Conservation (phyloP, 2,329 filamentous ascomycete species). For the Aspergillus sp. region DNA sequence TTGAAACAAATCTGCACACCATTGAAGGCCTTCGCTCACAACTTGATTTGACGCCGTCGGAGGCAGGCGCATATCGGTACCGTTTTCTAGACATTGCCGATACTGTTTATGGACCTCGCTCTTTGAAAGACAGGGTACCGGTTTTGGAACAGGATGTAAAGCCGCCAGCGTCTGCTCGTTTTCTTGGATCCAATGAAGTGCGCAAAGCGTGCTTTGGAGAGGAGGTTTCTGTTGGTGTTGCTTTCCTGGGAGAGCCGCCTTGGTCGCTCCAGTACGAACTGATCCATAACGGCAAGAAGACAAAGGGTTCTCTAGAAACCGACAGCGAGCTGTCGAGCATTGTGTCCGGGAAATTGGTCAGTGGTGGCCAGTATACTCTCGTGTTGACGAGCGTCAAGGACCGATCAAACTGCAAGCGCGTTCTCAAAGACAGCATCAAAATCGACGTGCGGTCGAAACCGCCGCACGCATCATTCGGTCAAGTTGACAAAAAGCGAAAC, state of each 20-base stretch:
- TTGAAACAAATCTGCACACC: slow-evolving; percentile 44
- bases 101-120: slow-evolving; percentile 62
- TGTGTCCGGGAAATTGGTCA: slow-evolving; percentile 61
- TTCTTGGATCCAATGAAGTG: slow-evolving; percentile 49
- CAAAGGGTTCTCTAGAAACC: slow-evolving; percentile 58
- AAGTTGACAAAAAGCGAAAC: slow-evolving; percentile 68
- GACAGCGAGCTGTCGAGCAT: slow-evolving; percentile 57
- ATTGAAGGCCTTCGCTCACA: slow-evolving; percentile 71
- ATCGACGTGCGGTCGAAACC: slow-evolving; percentile 81
- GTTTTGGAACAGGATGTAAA: slow-evolving; percentile 82
- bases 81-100: slow-evolving; percentile 74
- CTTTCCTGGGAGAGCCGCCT: slow-evolving; percentile 71
- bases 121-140: slow-evolving; percentile 52
- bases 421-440: slow-evolving; percentile 73
- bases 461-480: slow-evolving; percentile 76
- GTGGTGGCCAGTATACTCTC: slow-evolving; percentile 84
- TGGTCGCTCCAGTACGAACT: slow-evolving; percentile 90
- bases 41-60: slow-evolving; percentile 69
- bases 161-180: slow-evolving; percentile 71
- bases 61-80: slow-evolving; percentile 80
- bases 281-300: slow-evolving; percentile 77
- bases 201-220: slow-evolving; percentile 73
- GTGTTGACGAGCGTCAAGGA: slow-evolving; percentile 81
- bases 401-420: slow-evolving; percentile 73
- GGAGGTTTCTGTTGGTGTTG: slow-evolving; percentile 62